Conservation (phyloP, 768 basidiomycete species). For the Lentinus tigrinus region DNA sequence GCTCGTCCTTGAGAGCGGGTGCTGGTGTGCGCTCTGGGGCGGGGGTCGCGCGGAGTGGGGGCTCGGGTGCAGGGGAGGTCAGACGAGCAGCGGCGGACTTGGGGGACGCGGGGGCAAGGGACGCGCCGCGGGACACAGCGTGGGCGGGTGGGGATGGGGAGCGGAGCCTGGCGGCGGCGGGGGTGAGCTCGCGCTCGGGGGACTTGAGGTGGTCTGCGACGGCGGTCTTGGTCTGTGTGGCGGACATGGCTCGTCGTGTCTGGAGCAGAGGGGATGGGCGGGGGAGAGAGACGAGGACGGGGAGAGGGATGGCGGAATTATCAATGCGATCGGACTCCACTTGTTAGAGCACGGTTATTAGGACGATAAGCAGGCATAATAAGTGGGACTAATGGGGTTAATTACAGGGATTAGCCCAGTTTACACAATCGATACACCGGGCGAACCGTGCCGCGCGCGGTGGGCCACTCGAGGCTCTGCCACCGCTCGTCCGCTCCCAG, state of each 20-base stretch:
- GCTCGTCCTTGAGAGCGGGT: background rate
- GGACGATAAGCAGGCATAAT: too few species aligned
- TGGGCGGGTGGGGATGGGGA: conserved; percentile 7
- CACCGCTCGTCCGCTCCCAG: too few species aligned
- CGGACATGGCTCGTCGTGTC: conserved; percentile 3
- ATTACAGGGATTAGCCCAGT: background rate
- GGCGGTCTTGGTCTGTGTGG: conserved; percentile 4
- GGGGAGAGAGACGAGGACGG: background rate
- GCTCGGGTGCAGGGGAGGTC: conserved; percentile 7
- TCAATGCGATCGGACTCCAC: background rate
- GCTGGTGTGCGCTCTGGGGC: conserved; percentile 2
- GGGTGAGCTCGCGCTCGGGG: conserved; percentile 16
- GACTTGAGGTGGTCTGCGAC: conserved; percentile 6
- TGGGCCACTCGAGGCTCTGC: too few species aligned
- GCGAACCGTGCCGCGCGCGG: too few species aligned
- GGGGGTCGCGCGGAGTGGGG: background rate
- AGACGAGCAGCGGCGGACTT: conserved; percentile 11
- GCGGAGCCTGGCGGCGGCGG: conserved; percentile 4
- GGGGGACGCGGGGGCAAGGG: conserved; percentile 12
- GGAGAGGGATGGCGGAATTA: background rate
- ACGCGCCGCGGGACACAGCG: conserved; percentile 1
- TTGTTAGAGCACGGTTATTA: background rate
- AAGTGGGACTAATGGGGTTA: too few species aligned
- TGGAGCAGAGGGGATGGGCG: background rate
- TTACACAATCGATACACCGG: background rate